Percentiles rank a stretch among this genome's conserved stretches.
phyloP scores from a whole-genome alignment of 192 early-diverging fungal species.

The Martensiomyces pterosporus region DNA sequence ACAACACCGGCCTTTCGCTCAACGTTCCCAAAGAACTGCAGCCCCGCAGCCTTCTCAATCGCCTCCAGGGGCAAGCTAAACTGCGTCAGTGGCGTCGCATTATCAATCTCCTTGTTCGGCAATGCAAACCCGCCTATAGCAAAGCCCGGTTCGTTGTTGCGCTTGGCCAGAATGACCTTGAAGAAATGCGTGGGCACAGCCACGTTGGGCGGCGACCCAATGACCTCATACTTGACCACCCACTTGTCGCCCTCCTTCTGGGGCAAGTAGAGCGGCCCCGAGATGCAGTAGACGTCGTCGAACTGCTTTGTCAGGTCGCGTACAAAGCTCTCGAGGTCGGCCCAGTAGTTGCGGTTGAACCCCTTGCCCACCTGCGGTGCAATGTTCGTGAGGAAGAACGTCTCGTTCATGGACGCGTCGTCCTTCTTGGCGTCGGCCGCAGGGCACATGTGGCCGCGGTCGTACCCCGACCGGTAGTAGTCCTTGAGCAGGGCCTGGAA shows the following conservation, averaged over 20 bases:
- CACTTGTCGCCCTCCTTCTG: constrained; percentile 69
- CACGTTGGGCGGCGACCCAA: constrained; percentile 80
- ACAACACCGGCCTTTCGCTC: constrained; percentile 33
- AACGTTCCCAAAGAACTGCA: constrained; percentile 66
- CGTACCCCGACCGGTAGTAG: constrained; percentile 78
- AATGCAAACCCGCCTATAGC: constrained; percentile 73
- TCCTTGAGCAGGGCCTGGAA: constrained; percentile 77
- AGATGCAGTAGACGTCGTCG: constrained; percentile 80
- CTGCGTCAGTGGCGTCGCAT: constrained; percentile 57
- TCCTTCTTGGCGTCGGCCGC: constrained; percentile 79
- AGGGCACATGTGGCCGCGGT: constrained; percentile 91
- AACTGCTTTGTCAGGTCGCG: constrained; percentile 66
- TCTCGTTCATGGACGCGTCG: constrained; percentile 76
- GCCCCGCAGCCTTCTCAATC: constrained; percentile 63
- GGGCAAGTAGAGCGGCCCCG: constrained; percentile 86
- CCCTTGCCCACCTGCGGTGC: constrained; percentile 77
- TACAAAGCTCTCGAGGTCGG: constrained; percentile 78
- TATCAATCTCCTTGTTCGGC: constrained; percentile 72
- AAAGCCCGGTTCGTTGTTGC: constrained; percentile 47
- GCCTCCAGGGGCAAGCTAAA: constrained; percentile 75
- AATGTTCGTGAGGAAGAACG: constrained; percentile 79
- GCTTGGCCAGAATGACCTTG: constrained; percentile 77
- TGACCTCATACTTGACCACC: constrained; percentile 82
- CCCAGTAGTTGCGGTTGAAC: constrained; percentile 95
- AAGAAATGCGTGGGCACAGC: constrained; percentile 93